Percentiles rank a stretch among this genome's conserved stretches.
phyloP scores from a whole-genome alignment of 768 basidiomycete species.

The Xerocomus spinulosus region DNA sequence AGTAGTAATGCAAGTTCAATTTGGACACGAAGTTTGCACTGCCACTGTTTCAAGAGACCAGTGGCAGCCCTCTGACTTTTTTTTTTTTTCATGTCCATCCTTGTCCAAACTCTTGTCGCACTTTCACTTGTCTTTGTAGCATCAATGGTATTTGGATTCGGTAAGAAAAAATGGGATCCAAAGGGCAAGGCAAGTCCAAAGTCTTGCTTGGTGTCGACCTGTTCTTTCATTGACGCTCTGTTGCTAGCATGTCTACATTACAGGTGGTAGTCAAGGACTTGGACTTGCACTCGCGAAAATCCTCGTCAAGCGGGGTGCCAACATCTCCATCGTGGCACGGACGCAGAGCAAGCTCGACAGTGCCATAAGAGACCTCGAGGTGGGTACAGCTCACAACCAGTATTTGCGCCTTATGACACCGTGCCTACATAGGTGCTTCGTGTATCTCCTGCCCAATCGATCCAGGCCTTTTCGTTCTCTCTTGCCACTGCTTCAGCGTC shows the following conservation, averaged over 20 bases:
- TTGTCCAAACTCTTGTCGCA: conserved; percentile 7
- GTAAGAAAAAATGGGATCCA: conserved; percentile 45
- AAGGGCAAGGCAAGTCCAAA: conserved; percentile 35
- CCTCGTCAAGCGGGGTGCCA: conserved; percentile 64
- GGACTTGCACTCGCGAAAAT: conserved; percentile 70
- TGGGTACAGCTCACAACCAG: conserved; percentile 28
- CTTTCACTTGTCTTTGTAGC: conserved; percentile 8
- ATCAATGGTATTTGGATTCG: conserved; percentile 18
- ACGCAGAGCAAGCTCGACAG: conserved; percentile 57
- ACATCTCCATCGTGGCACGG: conserved; percentile 83
- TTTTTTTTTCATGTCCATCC: neutral
- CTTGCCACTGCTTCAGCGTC: conserved; percentile 52
- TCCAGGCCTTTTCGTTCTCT: conserved; percentile 65
- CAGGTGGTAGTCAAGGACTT: conserved; percentile 79
- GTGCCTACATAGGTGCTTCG: conserved; percentile 52
- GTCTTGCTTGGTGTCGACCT: too few species aligned
- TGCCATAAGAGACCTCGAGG: conserved; percentile 64
- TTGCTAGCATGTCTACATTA: conserved; percentile 75
- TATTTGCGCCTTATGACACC: too few species aligned
- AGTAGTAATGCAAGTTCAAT: too few species aligned
- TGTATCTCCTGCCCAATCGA: conserved; percentile 51
- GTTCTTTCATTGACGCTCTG: neutral
- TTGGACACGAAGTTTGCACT: too few species aligned
- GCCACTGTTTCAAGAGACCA: too few species aligned
- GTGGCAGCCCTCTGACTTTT: neutral